Evolutionary conservation across 2,329 filamentous ascomycete species (phyloP).

Genomic region (Exophiala lecanii-corni): DNA sequence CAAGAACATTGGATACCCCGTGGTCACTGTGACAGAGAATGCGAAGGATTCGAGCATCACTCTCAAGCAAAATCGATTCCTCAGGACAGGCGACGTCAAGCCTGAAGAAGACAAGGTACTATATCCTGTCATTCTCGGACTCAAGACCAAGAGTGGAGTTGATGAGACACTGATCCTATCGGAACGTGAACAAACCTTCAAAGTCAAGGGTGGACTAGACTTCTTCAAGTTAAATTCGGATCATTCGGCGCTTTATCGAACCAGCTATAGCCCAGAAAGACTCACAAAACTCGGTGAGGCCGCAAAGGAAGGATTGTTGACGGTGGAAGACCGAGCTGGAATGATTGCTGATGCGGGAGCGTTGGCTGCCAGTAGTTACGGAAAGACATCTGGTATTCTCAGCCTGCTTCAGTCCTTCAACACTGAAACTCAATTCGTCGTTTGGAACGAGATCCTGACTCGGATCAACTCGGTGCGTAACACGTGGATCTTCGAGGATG

Average conservation of each 20-base stretch:
- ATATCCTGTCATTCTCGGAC: slow-evolving; percentile 82
- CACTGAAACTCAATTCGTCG: slow-evolving; percentile 78
- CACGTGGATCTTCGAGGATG: slow-evolving; percentile 85
- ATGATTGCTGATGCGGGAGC: slow-evolving; percentile 94
- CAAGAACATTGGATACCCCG: slow-evolving; percentile 90
- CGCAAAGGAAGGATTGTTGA: slow-evolving; percentile 72
- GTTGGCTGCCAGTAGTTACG: slow-evolving; percentile 82
- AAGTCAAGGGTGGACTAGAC: slow-evolving; percentile 65
- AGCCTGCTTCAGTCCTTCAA: slow-evolving; percentile 81
- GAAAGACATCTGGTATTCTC: slow-evolving; percentile 85
- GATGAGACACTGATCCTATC: slow-evolving; percentile 69
- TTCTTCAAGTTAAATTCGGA: slow-evolving; percentile 98
- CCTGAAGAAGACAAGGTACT: slow-evolving; percentile 85
- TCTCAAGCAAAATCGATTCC: slow-evolving; percentile 91
- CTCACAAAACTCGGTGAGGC: slow-evolving; percentile 83
- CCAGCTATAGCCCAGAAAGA: slow-evolving; percentile 77
- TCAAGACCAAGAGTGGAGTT: slow-evolving; percentile 78
- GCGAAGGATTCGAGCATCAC: slow-evolving; percentile 67
- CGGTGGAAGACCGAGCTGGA: slow-evolving; percentile 85
- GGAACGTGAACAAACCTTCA: slow-evolving; percentile 70
- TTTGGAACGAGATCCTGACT: slow-evolving; percentile 87
- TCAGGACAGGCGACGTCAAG: slow-evolving; percentile 87
- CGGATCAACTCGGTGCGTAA: slow-evolving; percentile 73
- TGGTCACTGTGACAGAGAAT: slow-evolving; percentile 79
- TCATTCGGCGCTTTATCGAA: slow-evolving; percentile 88